These are phyloP conservation scores for Saccharomycopsis hybrid DNA, from an alignment of 1,139 yeast species.

Conservation along the genomic window DNA sequence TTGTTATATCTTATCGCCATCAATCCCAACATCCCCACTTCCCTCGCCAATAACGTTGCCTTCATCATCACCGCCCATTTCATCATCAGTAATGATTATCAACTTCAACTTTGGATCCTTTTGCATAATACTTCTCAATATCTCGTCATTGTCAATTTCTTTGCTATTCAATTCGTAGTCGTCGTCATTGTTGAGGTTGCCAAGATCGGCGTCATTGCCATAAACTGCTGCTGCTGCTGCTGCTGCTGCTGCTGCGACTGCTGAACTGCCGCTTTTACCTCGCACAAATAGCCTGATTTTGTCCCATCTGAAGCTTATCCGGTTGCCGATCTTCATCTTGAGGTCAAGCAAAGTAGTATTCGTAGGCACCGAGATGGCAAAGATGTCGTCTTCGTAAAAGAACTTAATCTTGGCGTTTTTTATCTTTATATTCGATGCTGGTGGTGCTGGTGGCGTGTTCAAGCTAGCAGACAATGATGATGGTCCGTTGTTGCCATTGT, in stretches of 20 bases:
- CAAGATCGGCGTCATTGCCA: slow-evolving; percentile 20
- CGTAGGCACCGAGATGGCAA: slow-evolving; percentile 73
- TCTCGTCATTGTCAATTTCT: slow-evolving; percentile 29
- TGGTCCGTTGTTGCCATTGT: slow-evolving; percentile 18
- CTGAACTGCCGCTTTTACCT: slow-evolving; percentile 3
- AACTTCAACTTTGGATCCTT: slow-evolving; percentile 20
- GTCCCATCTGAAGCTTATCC: slow-evolving; percentile 37
- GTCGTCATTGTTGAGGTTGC: slow-evolving; percentile 21
- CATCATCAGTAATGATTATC: slow-evolving; percentile 19
- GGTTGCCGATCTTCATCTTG: slow-evolving; percentile 54
- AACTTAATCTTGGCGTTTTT: slow-evolving; percentile 66
- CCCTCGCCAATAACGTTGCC: not conserved
- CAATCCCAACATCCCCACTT: too few species aligned
- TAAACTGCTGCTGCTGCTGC: not conserved
- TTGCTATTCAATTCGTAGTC: slow-evolving; percentile 21
- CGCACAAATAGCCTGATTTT: slow-evolving; percentile 30
- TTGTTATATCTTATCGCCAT: too few species aligned
- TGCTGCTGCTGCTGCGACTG: too few species aligned
- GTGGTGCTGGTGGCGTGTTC: slow-evolving; percentile 18
- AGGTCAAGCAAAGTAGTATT: slow-evolving; percentile 56
- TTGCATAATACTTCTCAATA: slow-evolving; percentile 13
- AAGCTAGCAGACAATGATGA: slow-evolving; percentile 16
- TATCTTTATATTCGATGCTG: slow-evolving; percentile 13
- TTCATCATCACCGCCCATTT: slow-evolving; percentile 2
- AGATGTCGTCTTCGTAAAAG: slow-evolving; percentile 82